Percentiles rank a stretch among this genome's conserved stretches.
Conservation (phyloP, 1,284 basidiomycete species). For the Cryptococcus sp. region DNA sequence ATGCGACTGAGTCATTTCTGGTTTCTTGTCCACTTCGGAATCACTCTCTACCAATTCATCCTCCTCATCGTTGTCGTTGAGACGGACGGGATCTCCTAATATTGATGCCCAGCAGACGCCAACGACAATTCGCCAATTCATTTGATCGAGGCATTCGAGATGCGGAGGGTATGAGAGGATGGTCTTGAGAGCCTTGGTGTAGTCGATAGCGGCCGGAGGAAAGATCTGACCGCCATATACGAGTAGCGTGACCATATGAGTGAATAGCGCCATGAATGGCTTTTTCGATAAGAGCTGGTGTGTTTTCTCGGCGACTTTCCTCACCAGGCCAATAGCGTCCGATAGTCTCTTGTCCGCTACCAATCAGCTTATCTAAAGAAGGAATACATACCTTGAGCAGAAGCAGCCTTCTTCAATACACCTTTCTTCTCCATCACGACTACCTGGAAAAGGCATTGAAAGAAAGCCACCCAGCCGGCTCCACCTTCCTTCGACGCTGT, state of each 20-base stretch:
- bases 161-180: conserved; percentile 67
- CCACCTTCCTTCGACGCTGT: conserved; percentile 49
- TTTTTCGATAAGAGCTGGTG: conserved; percentile 31
- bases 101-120: conserved; percentile 71
- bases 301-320: conserved; percentile 33
- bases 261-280: conserved; percentile 51
- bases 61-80: conserved; percentile 34
- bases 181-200: conserved; percentile 68
- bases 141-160: conserved; percentile 65
- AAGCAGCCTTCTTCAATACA: conserved; percentile 52
- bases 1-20: not conserved
- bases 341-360: conserved; percentile 23
- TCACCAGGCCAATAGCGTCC: conserved; percentile 31
- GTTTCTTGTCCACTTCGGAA: conserved; percentile 53
- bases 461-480: conserved; percentile 63
- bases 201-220: conserved; percentile 67
- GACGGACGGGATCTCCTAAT: conserved; percentile 58
- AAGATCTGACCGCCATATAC: conserved; percentile 58
- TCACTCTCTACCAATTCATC: conserved; percentile 23
- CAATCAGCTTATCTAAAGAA: conserved; percentile 4
- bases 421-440: conserved; percentile 60
- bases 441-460: conserved; percentile 65
- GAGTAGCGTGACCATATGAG: conserved; percentile 64
- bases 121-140: conserved; percentile 65
- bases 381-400: conserved; percentile 25